Evolutionary conservation across 2,329 filamentous ascomycete species (phyloP), one percentile per base, ranked within the genome.

Genomic region (Colletotrichum liaoningense): DNA sequence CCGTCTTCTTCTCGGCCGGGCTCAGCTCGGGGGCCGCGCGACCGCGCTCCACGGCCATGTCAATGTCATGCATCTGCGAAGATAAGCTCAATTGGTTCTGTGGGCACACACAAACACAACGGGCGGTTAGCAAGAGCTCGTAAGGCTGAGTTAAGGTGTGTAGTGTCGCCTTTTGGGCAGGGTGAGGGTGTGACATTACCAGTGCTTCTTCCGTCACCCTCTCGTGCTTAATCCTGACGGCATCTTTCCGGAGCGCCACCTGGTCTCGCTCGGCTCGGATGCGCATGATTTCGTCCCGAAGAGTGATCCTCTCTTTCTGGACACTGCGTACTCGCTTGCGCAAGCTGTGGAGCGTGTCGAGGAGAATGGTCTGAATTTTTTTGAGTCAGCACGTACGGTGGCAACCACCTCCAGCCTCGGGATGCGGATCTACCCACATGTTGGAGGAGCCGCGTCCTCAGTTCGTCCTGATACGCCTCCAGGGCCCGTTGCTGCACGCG

Each of bases 221-320:
- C 74, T 92, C 90, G 69, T 93, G 90, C 76, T 86, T 88, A 46
- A 86, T 86, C 57, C 91, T 85, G n/a, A 92, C 83, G 8, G 89
- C 89, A 75, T 93, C 91, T 85, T 91, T 92, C 55, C 86, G 87
- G 22, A 93, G 80, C 5, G 88, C 89, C 8, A 93, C 87, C 75
- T 92, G 87, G 76, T 92, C 90, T 65, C 90, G 84, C 81, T 93
- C 90, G 26, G 85, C 84, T 58, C 89, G 86, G 69, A 92, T 84
- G 1, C 86, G 85, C 33, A 92, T 78, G n/a, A 93, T 90, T 38
- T 91, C 89, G 14, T 90, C 87, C 57, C 91, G 87, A 22, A 93
- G 80, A 0, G 82, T 79, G 4, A 91, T 79, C 78, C 89, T 92
- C 77, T 90, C 87, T 73, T 86, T 89, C 69, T 91, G 88, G 11